phyloP scores from a whole-genome alignment of 192 early-diverging fungal genomes.

The Coemansia sp. region DNA sequence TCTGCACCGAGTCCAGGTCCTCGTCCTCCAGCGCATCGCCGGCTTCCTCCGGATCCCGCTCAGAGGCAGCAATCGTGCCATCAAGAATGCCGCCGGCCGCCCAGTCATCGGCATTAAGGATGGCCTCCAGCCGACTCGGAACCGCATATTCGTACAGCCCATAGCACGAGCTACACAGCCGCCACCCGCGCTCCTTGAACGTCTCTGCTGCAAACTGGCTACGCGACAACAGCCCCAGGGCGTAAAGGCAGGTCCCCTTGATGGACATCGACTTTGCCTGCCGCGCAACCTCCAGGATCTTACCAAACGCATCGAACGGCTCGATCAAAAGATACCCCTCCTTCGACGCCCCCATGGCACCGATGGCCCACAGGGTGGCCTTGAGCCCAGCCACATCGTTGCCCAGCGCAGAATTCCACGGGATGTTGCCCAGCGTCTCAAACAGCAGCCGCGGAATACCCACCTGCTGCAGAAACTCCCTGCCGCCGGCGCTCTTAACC shows the following conservation, averaged over 20 bases:
- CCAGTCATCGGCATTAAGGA: conserved; percentile 43
- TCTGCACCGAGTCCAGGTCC: conserved; percentile 52
- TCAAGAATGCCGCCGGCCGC: conserved; percentile 30
- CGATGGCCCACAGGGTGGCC: conserved; percentile 54
- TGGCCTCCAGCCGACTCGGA: conserved; percentile 29
- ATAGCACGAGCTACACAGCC: conserved; percentile 41
- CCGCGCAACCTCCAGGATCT: conserved; percentile 28
- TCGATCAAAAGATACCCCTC: conserved; percentile 47
- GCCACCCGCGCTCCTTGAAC: conserved; percentile 48
- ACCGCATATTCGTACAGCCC: conserved; percentile 52
- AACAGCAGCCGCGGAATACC: conserved; percentile 47
- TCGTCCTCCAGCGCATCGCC: conserved; percentile 4
- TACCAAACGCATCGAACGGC: conserved; percentile 28
- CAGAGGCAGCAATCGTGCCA: conserved; percentile 37
- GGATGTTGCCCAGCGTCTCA: conserved; percentile 51
- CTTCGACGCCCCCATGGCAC: conserved; percentile 43
- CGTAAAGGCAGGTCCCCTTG: conserved; percentile 48
- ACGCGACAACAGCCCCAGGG: conserved; percentile 43
- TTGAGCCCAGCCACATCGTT: conserved; percentile 41
- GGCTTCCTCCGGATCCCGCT: conserved; percentile 4
- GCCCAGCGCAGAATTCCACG: conserved; percentile 35
- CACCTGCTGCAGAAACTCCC: conserved; percentile 17
- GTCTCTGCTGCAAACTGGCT: conserved; percentile 47
- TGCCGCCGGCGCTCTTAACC: conserved; percentile 25
- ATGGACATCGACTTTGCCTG: conserved; percentile 33